Evolutionary conservation across 2,329 filamentous ascomycete species (phyloP), one percentile per base, ranked within the genome.

Genomic region (Fusarium marasasianum): DNA sequence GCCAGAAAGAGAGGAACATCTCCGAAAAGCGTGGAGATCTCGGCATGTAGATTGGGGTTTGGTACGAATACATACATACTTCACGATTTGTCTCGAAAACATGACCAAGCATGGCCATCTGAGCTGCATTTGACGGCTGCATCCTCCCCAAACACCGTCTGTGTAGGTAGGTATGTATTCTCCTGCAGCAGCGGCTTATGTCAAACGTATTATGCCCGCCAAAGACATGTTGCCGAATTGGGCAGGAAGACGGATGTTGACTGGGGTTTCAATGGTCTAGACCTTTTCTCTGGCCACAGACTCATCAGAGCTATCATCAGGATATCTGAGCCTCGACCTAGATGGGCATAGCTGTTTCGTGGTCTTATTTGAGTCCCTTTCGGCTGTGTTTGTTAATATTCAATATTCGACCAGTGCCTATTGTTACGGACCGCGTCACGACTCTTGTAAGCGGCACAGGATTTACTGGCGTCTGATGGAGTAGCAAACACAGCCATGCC

Each of bases 151-250:
- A 69, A 68, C 60, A 41, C 67, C 67, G 58, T 68, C 50, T 77
- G 67, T 67, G 72, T 67, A 37, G 53, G 74, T 61, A 15, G 33
- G 33, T 33, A 33, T 33, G 33, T 15, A 55, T 64, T 64, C 35
- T 53, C 68, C 44, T 78, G 74, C 73, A 75, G 74, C 74, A 75
- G 69, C 65, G 71, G 76, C 66, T 77, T 75, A 50, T 66, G 57
- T 65, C 57, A 35, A 67, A 56, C 51, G 54, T 73, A 51, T 56
- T 71, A 68, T 64, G 66, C 60, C 58, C 31, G n/a, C 47, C 62
- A 38, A 55, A 72, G 64, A 66, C 50, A 59, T 33, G 69, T 69
- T 73, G 54, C 76, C 75, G 55, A 55, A 76, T 75, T 55, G 58
- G 73, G 66, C 57, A 69, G 59, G 64, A 64, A 60, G 63, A 73